phyloP scores from a whole-genome alignment of 371 early-diverging fungal species.

The Circinella minor region DNA sequence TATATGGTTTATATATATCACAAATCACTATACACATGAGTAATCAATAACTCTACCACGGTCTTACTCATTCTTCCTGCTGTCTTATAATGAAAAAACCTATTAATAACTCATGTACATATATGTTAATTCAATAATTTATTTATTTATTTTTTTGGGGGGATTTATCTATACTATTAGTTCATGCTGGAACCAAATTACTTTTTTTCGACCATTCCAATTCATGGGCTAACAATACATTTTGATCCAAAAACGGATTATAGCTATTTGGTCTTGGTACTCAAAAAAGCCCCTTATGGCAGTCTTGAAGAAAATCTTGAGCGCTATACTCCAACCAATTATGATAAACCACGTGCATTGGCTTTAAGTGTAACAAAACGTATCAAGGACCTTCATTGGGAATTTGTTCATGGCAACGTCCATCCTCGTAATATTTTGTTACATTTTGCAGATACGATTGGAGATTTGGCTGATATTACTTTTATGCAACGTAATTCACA shows the following conservation, averaged over 20 bases:
- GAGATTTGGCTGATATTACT: conserved; percentile 42
- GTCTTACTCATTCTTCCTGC: not conserved
- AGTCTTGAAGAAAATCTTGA: conserved; percentile 39
- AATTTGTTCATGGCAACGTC: conserved; percentile 48
- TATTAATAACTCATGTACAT: conserved; percentile 3
- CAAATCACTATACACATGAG: not conserved
- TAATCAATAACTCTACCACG: no score
- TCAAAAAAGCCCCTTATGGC: conserved; percentile 45
- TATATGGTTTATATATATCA: not conserved
- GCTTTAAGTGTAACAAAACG: conserved; percentile 47
- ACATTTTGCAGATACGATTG: conserved; percentile 43
- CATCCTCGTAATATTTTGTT: conserved; percentile 49
- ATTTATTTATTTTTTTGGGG: no score
- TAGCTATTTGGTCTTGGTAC: conserved; percentile 45
- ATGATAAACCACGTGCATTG: conserved; percentile 36
- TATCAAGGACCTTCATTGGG: conserved; percentile 51
- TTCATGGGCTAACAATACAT: conserved; percentile 43
- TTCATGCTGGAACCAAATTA: not conserved
- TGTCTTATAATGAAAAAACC: no score
- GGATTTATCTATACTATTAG: not conserved
- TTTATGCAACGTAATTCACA: conserved; percentile 37
- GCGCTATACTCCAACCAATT: conserved; percentile 32
- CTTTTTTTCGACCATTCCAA: conserved; percentile 21
- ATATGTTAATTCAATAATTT: no score
- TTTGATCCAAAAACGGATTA: conserved; percentile 34